phyloP scores from a whole-genome alignment of 495 filamentous ascomycete species.

The Jackrogersella multiformis region DNA sequence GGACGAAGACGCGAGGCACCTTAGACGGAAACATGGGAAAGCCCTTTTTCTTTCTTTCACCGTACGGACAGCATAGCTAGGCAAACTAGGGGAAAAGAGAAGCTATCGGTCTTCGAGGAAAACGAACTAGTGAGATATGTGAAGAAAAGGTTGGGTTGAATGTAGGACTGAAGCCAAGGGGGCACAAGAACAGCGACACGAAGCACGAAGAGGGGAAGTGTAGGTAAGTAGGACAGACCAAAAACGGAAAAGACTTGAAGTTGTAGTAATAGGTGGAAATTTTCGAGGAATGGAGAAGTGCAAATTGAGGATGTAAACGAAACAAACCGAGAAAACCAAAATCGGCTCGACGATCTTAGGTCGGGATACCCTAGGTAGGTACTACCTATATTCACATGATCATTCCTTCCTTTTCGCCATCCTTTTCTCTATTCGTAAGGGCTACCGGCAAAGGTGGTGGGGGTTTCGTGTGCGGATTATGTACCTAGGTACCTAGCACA shows the following conservation, averaged over 20 bases:
- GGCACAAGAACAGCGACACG: constrained; percentile 4
- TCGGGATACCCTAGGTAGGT: neutral
- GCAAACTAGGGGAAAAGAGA: neutral
- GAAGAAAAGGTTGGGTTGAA: neutral
- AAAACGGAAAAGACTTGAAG: constrained; percentile 1
- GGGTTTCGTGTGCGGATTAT: neutral
- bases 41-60: constrained; percentile 16
- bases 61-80: constrained; percentile 29
- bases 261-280: constrained; percentile 10
- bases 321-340: constrained; percentile 7
- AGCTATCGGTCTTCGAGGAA: neutral
- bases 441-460: neutral
- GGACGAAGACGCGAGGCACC: constrained; percentile 35
- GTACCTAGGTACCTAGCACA: neutral
- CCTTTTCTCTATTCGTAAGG: neutral
- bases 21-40: constrained; percentile 39
- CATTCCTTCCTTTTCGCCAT: constrained; percentile 1
- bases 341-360: neutral
- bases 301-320: constrained; percentile 10
- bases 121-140: neutral
- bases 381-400: neutral
- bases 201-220: constrained; percentile 3
- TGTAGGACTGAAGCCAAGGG: neutral
- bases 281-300: constrained; percentile 17
- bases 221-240: constrained; percentile 6